Evolutionary conservation across 345 rosid species (phyloP).

Genomic region (Stellera chamaejasme): DNA sequence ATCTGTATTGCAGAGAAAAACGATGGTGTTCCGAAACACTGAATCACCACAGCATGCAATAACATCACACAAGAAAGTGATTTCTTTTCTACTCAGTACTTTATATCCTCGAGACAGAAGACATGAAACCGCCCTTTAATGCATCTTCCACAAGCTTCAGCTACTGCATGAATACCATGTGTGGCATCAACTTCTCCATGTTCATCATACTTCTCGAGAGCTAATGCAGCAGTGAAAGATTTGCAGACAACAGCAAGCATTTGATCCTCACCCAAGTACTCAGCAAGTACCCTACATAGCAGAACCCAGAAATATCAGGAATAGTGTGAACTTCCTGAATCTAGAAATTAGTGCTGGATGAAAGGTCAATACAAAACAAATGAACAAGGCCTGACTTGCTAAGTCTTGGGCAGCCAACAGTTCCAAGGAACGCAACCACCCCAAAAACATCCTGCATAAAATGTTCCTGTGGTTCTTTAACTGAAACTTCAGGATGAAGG

Average conservation of each 20-base stretch:
- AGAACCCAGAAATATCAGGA: not conserved
- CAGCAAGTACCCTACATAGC: slow-evolving; percentile 41
- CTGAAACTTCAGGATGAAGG: slow-evolving; percentile 9
- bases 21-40: not conserved
- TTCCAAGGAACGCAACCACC: slow-evolving; percentile 48
- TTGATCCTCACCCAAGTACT: slow-evolving; percentile 54
- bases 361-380: not conserved
- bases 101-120: slow-evolving; percentile 40
- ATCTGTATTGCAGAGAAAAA: not conserved
- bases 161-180: slow-evolving; percentile 31
- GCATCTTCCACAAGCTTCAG: slow-evolving; percentile 28
- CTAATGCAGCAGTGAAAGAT: slow-evolving; percentile 25
- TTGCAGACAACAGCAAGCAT: slow-evolving; percentile 61
- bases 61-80: not conserved
- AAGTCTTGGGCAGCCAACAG: slow-evolving; percentile 30
- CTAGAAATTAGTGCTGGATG: not conserved
- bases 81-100: slow-evolving; percentile 18
- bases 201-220: slow-evolving; percentile 24
- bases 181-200: slow-evolving; percentile 26
- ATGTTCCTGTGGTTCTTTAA: slow-evolving; percentile 11
- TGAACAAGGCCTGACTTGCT: slow-evolving; percentile 36
- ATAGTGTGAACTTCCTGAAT: no score
- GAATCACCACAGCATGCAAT: not conserved
- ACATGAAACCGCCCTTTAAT: slow-evolving; percentile 38
- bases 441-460: slow-evolving; percentile 32